Evolutionary conservation across 2,329 filamentous ascomycete genomes (phyloP), one percentile per base, ranked within the genome.

Genomic region (Aspergillus proliferans): DNA sequence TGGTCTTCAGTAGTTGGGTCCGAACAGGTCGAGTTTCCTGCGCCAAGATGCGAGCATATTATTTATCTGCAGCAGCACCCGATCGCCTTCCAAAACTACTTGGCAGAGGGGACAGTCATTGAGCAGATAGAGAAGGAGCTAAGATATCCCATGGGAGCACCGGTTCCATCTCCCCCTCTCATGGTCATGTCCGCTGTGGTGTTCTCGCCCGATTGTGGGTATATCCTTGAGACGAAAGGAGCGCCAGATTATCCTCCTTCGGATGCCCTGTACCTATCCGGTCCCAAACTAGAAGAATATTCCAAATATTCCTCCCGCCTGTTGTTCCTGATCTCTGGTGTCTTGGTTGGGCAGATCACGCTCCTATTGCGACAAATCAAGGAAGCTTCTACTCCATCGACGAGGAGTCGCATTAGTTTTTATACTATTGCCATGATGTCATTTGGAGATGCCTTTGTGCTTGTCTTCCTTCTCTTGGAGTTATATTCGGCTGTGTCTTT

Each of bases 41-140:
- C 78, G 30, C 88, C 89, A 0, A 86, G 88, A 58, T 98, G 93
- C 76, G 93, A 98, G 68, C 89, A 89, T 62, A 74, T 98, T 45
- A 73, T 95, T 47, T 97, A 91, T 67, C 74, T 92, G 26, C 93
- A 97, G 65, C 74, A 76, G 51, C 71, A 76, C 52, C 72, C 72
- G 4, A 59, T 72, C 10, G 47, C 58, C 12, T 53, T 71, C 10
- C 54, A 58, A 39, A 60, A 60, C 28, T 58, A 54, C 41, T 45
- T 63, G 26, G 59, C 65, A 22, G 62, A 69, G 45, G 57, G 58
- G 19, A 52, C 60, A 39, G 56, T 75, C 26, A 64, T 82, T 46
- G 66, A 74, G 28, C 73, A 73, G 58, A 74, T 84, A 15, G 82
- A 85, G 56, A 63, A 76, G 33, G 82, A 85, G 56, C 66, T 85